Percentiles rank a stretch among this genome's conserved stretches.
Evolutionary conservation across 2,329 filamentous ascomycete species (phyloP).

Genomic region (Aschersonia sp.): DNA sequence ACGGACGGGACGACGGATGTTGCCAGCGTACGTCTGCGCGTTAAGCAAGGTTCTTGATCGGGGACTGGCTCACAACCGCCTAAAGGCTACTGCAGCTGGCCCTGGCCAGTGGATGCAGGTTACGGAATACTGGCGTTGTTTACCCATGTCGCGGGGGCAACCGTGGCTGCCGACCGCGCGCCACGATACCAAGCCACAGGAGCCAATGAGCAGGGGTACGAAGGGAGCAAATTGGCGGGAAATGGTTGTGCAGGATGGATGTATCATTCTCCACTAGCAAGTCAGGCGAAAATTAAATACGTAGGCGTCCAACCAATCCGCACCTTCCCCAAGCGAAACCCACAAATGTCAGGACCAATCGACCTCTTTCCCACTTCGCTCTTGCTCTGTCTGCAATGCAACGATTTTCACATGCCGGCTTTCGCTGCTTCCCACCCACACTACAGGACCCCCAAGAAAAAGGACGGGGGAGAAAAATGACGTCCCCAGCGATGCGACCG

Average conservation of each 20-base stretch:
- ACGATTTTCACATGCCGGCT: slow-evolving; percentile 3
- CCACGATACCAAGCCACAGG: not conserved
- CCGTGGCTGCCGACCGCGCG: not conserved
- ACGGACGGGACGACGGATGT: not conserved
- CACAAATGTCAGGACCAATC: too few species aligned
- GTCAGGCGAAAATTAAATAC: too few species aligned
- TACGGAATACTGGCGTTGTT: slow-evolving; percentile 1
- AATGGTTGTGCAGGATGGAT: too few species aligned
- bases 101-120: slow-evolving; percentile 1
- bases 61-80: not conserved
- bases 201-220: not conserved
- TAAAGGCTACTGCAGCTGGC: not conserved
- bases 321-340: too few species aligned
- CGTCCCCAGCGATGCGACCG: not conserved
- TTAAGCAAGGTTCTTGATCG: not conserved
- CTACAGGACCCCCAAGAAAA: not conserved
- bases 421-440: not conserved
- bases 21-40: not conserved
- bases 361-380: too few species aligned
- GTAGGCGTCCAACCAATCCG: too few species aligned
- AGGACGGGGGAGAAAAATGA: not conserved
- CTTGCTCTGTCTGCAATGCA: not conserved
- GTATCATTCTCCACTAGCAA: too few species aligned
- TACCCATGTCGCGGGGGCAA: slow-evolving; percentile 6
- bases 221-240: too few species aligned